A percentile compares a stretch with the other conserved stretches of the same genome.
Evolutionary conservation across 306 rosid genomes (phyloP).

Genomic region (Hylodesmum podocarpum): DNA sequence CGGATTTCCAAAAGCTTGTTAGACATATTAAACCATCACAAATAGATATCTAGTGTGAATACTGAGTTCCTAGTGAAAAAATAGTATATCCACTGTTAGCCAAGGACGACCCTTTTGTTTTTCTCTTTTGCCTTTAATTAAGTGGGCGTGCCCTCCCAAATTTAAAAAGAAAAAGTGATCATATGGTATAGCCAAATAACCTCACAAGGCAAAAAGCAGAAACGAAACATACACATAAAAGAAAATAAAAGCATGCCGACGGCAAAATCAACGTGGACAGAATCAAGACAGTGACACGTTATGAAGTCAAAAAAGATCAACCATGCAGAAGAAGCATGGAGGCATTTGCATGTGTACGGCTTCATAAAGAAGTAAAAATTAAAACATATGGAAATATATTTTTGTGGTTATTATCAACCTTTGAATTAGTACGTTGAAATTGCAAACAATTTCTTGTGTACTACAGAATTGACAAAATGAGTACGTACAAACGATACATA

Average conservation of each 20-base stretch:
- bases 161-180: constrained; percentile 26
- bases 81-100: constrained; percentile 29
- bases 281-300: constrained; percentile 24
- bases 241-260: constrained; percentile 16
- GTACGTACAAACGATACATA: no score
- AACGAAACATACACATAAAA: constrained; percentile 14
- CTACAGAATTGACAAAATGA: background rate
- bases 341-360: background rate
- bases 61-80: background rate
- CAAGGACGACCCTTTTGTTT: background rate
- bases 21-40: no score
- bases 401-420: constrained; percentile 1
- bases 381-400: background rate
- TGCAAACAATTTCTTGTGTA: background rate
- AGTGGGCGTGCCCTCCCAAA: constrained; percentile 36
- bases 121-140: constrained; percentile 31
- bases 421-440: background rate
- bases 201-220: constrained; percentile 26
- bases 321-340: background rate
- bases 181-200: constrained; percentile 23
- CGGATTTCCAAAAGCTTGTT: no score
- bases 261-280: constrained; percentile 31
- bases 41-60: background rate
- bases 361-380: background rate
- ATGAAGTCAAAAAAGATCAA: constrained; percentile 36